Percentiles rank a stretch among this genome's conserved stretches.
These are phyloP conservation scores for Citrus inodora DNA, from an alignment of 345 rosid genomes.

Conservation along the genomic window DNA sequence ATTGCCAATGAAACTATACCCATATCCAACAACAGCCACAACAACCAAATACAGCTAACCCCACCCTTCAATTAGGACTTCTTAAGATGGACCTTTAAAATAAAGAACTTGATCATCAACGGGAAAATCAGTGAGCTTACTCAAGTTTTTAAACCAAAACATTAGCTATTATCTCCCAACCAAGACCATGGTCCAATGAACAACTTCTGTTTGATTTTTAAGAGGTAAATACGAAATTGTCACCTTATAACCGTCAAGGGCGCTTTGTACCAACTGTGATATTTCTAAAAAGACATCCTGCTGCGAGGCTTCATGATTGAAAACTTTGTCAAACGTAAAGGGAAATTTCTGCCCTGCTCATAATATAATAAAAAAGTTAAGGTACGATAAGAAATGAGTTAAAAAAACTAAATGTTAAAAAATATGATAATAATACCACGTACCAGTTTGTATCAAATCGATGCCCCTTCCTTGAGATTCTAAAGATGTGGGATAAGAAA, in stretches of 20 bases:
- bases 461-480: constrained; percentile 82
- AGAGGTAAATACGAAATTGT: neutral
- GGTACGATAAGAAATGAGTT: neutral
- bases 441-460: constrained; percentile 81
- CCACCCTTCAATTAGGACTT: neutral
- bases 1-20: neutral
- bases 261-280: constrained; percentile 93
- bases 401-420: neutral
- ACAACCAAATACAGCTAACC: neutral
- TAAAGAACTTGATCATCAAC: neutral
- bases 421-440: neutral
- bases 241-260: constrained; percentile 97
- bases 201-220: neutral
- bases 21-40: neutral
- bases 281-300: constrained; percentile 86
- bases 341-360: constrained; percentile 73
- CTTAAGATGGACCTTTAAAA: neutral
- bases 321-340: constrained; percentile 92
- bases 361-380: neutral
- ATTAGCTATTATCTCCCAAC: neutral
- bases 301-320: constrained; percentile 78
- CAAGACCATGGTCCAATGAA: neutral
- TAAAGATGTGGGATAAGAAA: constrained; percentile 64
- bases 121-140: neutral
- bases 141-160: neutral